A percentile compares a stretch with the other conserved stretches of the same genome.
Conservation (phyloP, 148 eudicot genomes). For the Rhododendron kiyosumense region DNA sequence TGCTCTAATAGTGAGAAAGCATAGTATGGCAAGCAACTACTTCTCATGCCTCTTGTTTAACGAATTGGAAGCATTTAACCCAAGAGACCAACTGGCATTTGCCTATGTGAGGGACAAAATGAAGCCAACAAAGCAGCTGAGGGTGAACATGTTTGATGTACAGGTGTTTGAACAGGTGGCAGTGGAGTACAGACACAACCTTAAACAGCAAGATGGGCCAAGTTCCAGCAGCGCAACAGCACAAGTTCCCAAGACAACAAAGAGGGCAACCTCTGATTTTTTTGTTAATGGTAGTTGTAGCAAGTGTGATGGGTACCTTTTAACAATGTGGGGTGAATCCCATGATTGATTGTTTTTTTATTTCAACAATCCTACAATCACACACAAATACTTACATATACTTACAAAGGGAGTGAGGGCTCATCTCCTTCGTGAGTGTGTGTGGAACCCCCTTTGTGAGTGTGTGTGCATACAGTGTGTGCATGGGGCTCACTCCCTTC, state of each 20-base stretch:
- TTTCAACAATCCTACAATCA: too few species aligned
- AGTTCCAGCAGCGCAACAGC: conserved; percentile 3
- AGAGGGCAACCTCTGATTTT: conserved; percentile 41
- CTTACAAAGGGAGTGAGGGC: too few species aligned
- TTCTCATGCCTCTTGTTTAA: conserved; percentile 85
- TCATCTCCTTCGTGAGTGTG: too few species aligned
- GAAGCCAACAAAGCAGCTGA: conserved; percentile 56
- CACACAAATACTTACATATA: too few species aligned
- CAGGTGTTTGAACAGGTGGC: conserved; percentile 87
- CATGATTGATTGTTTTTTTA: conserved; percentile 27
- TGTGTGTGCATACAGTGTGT: too few species aligned
- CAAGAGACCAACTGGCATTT: conserved; percentile 82
- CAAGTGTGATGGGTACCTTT: conserved; percentile 52
- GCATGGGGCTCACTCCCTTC: too few species aligned
- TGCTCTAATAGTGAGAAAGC: conserved; percentile 74
- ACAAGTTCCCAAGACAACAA: conserved; percentile 19
- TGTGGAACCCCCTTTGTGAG: too few species aligned
- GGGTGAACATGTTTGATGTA: conserved; percentile 77
- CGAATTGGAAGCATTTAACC: conserved; percentile 77
- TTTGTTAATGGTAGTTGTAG: conserved; percentile 33
- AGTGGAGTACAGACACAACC: conserved; percentile 78
- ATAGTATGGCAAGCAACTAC: conserved; percentile 42
- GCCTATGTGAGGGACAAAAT: conserved; percentile 83
- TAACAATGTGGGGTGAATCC: conserved; percentile 74
- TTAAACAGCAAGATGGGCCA: conserved; percentile 17